A percentile compares a stretch with the other conserved stretches of the same genome.
These are phyloP conservation scores for Poa annua DNA, from an alignment of 176 grass and related monocot species.

Conservation along the genomic window DNA sequence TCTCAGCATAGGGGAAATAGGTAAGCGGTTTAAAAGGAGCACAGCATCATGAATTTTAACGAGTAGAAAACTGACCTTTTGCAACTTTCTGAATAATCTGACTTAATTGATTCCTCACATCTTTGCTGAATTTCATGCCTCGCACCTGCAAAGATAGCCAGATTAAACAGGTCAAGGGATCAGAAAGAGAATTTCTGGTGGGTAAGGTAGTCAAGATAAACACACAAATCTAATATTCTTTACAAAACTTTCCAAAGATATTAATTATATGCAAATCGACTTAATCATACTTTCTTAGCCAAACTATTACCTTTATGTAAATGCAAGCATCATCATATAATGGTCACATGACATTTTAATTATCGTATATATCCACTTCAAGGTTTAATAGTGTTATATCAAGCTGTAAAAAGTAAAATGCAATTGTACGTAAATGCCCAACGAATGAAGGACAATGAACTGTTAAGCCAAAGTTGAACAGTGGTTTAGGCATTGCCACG, in stretches of 20 bases:
- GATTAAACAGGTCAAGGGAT: background rate
- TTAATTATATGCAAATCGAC: background rate
- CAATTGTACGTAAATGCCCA: background rate
- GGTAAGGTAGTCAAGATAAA: background rate
- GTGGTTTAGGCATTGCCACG: slow-evolving; percentile 3
- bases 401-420: slow-evolving; percentile 9
- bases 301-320: background rate
- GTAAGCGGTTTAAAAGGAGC: background rate
- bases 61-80: slow-evolving; percentile 63
- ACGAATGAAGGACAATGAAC: background rate
- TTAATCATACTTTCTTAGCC: background rate
- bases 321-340: background rate
- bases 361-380: background rate
- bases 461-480: background rate
- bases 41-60: slow-evolving; percentile 4
- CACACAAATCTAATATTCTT: background rate
- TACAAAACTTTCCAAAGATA: slow-evolving; percentile 23
- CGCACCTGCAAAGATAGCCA: slow-evolving; percentile 57
- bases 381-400: slow-evolving; percentile 9
- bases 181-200: background rate
- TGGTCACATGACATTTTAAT: background rate
- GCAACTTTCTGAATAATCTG: slow-evolving; percentile 85
- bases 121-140: slow-evolving; percentile 95
- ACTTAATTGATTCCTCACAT: slow-evolving; percentile 92
- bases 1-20: background rate